A percentile compares a stretch with the other conserved stretches of the same genome.
These are phyloP conservation scores for Byssothecium circinans DNA, from an alignment of 2,329 filamentous ascomycete species.

Conservation along the genomic window DNA sequence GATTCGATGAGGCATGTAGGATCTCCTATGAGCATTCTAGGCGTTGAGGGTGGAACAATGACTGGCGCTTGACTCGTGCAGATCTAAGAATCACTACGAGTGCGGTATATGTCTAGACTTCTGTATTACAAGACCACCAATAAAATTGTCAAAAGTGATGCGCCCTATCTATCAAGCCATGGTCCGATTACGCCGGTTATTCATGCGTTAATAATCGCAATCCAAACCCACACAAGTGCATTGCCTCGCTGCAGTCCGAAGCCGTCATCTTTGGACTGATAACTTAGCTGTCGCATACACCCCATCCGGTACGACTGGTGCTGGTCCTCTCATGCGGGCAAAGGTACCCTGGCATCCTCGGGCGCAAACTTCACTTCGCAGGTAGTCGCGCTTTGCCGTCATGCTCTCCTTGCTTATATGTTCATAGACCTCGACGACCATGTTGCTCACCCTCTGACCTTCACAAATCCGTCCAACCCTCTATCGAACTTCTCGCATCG, in stretches of 20 bases:
- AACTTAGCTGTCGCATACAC: too few relatives aligned
- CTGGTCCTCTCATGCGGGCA: too few relatives aligned
- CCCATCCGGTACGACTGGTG: too few relatives aligned
- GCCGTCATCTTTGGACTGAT: too few relatives aligned
- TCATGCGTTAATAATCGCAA: too few relatives aligned
- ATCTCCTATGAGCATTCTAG: constrained; percentile 22
- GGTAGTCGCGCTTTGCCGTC: too few relatives aligned
- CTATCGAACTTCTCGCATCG: constrained; percentile 94
- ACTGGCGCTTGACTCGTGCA: constrained; percentile 12
- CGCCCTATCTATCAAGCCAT: neutral
- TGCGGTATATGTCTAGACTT: neutral
- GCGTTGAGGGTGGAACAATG: constrained; percentile 27
- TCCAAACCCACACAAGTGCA: too few relatives aligned
- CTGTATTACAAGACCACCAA: neutral
- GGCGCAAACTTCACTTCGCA: too few relatives aligned
- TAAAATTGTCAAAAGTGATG: neutral
- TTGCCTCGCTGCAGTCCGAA: too few relatives aligned
- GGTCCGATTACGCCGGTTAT: too few relatives aligned
- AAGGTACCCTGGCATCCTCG: too few relatives aligned
- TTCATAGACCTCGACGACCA: neutral
- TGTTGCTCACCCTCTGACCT: constrained; percentile 45
- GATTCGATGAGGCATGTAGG: neutral
- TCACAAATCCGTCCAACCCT: constrained; percentile 77
- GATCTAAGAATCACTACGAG: neutral
- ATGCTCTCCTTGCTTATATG: too few relatives aligned